Evolutionary conservation across 2,329 filamentous ascomycete species (phyloP).

Genomic region (Ambrosiella xylebori): DNA sequence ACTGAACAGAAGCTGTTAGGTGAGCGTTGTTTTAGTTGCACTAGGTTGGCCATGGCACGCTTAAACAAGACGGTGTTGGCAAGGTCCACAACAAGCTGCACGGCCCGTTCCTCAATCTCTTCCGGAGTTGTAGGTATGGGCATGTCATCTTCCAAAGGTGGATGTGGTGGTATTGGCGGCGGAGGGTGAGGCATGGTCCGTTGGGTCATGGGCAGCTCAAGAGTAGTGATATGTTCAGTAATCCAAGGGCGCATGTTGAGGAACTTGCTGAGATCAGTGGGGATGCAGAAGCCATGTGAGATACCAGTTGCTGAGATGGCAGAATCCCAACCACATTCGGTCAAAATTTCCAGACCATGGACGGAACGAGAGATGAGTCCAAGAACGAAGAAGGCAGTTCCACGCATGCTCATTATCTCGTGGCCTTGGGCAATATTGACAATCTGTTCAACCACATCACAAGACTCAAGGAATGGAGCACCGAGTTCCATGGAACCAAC

Average conservation of each 20-base stretch:
- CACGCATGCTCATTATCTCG: slow-evolving; percentile 79
- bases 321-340: slow-evolving; percentile 82
- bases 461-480: slow-evolving; percentile 80
- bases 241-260: slow-evolving; percentile 53
- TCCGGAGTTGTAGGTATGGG: slow-evolving; percentile 18
- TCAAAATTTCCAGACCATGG: slow-evolving; percentile 80
- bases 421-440: slow-evolving; percentile 76
- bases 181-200: slow-evolving; percentile 31
- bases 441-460: slow-evolving; percentile 73
- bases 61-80: slow-evolving; percentile 89
- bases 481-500: slow-evolving; percentile 97
- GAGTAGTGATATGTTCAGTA: slow-evolving; percentile 25
- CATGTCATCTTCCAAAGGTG: slow-evolving; percentile 27
- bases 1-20: slow-evolving; percentile 58
- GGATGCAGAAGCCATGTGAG: slow-evolving; percentile 76
- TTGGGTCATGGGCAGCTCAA: slow-evolving; percentile 32
- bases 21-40: slow-evolving; percentile 60
- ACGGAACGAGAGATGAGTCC: slow-evolving; percentile 82
- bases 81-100: slow-evolving; percentile 72
- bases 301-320: slow-evolving; percentile 69
- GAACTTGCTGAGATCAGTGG: slow-evolving; percentile 57
- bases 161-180: slow-evolving; percentile 18
- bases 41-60: slow-evolving; percentile 66
- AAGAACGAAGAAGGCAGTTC: slow-evolving; percentile 91
- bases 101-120: slow-evolving; percentile 57